phyloP scores from a whole-genome alignment of 768 basidiomycete genomes.

The Suillus weaverae region DNA sequence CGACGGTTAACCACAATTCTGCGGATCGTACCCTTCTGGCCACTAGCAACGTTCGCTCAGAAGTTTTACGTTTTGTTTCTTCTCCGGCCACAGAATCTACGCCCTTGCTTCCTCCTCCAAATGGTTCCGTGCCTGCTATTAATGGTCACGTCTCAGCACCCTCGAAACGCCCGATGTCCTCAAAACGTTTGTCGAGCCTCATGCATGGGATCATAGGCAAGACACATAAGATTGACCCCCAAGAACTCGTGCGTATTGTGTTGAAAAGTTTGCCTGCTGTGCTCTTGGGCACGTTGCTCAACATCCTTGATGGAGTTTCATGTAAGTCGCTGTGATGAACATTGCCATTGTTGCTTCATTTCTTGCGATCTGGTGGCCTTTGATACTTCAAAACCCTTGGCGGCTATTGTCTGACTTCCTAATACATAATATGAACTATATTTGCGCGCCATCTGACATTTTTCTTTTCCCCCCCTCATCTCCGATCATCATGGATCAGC shows the following conservation, averaged over 20 bases:
- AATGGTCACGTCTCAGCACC: not conserved
- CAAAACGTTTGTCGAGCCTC: slow-evolving; percentile 2
- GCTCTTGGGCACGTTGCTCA: slow-evolving; percentile 78
- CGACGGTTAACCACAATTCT: not conserved
- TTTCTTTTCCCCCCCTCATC: not conserved
- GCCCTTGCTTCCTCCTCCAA: not conserved
- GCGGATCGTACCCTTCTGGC: not conserved
- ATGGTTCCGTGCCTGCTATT: not conserved
- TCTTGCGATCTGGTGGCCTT: slow-evolving; percentile 1
- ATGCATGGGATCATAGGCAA: not conserved
- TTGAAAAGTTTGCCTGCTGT: slow-evolving; percentile 75
- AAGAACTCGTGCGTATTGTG: slow-evolving; percentile 7
- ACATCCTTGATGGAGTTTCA: slow-evolving; percentile 91
- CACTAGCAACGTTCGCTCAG: not conserved
- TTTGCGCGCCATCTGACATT: not conserved
- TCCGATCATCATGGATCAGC: not conserved
- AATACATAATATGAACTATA: slow-evolving; percentile 7
- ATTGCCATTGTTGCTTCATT: not conserved
- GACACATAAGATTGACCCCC: not conserved
- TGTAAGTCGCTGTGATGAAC: slow-evolving; percentile 48
- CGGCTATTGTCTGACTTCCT: not conserved
- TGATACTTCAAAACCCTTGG: not conserved
- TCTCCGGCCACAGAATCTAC: not conserved
- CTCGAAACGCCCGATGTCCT: not conserved
- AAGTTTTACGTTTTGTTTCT: not conserved